Evolutionary conservation across 345 rosid genomes (phyloP), one percentile per base, ranked within the genome.

Genomic region (Dipteronia dyeriana): DNA sequence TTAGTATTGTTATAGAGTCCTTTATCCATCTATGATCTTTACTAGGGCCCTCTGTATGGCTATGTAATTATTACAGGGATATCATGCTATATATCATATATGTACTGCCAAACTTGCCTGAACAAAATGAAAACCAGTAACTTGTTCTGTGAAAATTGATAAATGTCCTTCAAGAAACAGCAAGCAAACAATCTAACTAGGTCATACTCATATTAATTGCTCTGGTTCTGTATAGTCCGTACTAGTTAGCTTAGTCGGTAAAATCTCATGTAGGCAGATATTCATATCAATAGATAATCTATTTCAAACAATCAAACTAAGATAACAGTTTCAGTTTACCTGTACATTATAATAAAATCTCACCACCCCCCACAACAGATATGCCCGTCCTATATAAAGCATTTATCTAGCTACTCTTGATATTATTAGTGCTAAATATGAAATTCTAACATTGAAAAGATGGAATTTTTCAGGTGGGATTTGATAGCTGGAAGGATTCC

Each of bases 401-500:
- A 11, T 49, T 13, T 49, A 14, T 49, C 54, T 49, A 13, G 54
- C 19, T 49, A 13, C 54, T 1, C n/a, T 53, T 53, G 57, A 4
- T 16, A 11, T 53, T 53, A 53, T 0, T 16, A 17, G 57, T 62
- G 56, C 16, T 26, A 45, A 43, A 5, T 26, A 23, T 41, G 41
- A 43, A 61, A 43, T 10, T 9, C 76, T 62, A n/a, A 75, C 16
- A 1, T 5, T 45, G 6, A 43, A 31, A 20, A 75, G 31, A n/a
- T 54, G 54, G 7, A 39, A 7, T 61, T 66, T 29, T 75, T 20
- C 86, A 91, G 95, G 91, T 91, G 95, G 93, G 89, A 82, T 82
- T 81, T 89, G 81, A 91, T 91, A 72, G 93, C 95, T 0, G 93
- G 92, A 20, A 76, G 95, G 68, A 83, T 89, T 66, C 95, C 95